Base-by-base conservation (phyloP, 2,329 filamentous ascomycete species). In the Aspergillus awamori region DNA sequence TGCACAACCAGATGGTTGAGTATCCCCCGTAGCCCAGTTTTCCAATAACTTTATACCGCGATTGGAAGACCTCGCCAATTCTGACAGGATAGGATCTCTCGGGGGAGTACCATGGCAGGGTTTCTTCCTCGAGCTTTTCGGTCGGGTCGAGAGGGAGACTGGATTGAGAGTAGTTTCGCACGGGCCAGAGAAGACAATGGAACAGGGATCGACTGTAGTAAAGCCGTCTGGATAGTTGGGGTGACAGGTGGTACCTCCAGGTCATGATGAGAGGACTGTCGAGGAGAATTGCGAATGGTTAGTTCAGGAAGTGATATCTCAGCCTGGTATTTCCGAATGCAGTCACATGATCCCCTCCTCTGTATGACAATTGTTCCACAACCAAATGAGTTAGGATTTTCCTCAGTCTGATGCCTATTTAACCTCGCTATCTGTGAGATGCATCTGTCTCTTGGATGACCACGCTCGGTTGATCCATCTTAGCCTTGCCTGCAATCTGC, bases 121-220 rank as follows among this genome's bases (percentile, higher is more conserved):
- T 63, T 61, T 63, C 62, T 53, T 67, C 63, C 36, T 66, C 65
- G 43, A 67, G n/a, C 36, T 58, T 65, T 36, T 24, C 17, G 5
- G 41, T 6, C 24, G 41, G 8, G 13, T 45, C 20, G 8, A 45
- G 41, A 45, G 41, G 20, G 4, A 24, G 17, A 11, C 4, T 43
- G 1, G 20, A 45, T 0, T 45, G 20, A 13, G 41, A 45, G 20
- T 22, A 13, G 5, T 22, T 22, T 2, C 20, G 20, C 8, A 45
- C 20, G 0, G 10, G 5, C 13, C 5, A 45, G 17, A n/a, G 10
- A 24, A 10, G 41, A 6, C 10, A 13, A 3, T 3, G 2, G 1
- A 13, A 5, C 41, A 11, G 13, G 20, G 2, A 4, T 6, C 20
- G 41, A 11, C 41, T 13, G 8, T 11, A 13, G 6, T 6, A 13